Base-by-base conservation (phyloP, 495 filamentous ascomycete genomes). In the Tuber calosporum region DNA sequence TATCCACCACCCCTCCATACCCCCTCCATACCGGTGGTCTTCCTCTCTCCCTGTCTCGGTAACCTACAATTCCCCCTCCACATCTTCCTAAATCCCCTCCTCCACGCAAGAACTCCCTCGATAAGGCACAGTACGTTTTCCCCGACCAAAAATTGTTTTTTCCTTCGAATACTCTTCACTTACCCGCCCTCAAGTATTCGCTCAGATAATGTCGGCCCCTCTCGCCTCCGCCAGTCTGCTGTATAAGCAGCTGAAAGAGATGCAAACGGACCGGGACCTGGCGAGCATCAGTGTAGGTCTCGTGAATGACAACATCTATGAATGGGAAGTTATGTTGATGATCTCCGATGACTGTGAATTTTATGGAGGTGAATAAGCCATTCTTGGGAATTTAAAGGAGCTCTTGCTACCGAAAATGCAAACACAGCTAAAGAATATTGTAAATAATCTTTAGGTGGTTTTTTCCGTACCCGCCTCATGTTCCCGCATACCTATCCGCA, bases 241-340 rank as follows among this genome's bases (percentile, higher is more conserved):
- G 66, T 30, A 17, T 69, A 78, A 91, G 30, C 96, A 99, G 84
- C 87, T 98, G 62, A 95, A 95, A 85, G 88, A 93, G 77, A 97
- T 99, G 88, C 93, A 97, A 83, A 89, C 87, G 22, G 91, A 92
- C 79, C 93, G 92, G 80, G 92, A 96, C 83, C 90, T 97, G 41
- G 92, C 93, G 0, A 95, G 93, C 48, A 97, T 99, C 79, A 96
- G 93, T 76, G 95, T 91, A 81, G 95, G 95, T 1, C 85, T 99
- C 41, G 89, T 95, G 37, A 85, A 90, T 79, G 90, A 86, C 84
- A 97, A 96, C 81, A 90, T 98, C n/a, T 97, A 97, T 77, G 91
- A 97, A 85, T 99, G 95, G 95, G 94, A 98, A 82, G 93, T 99
- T 22, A 97, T 97, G 91, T 87, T 99, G 43, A 99, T 99, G 95